phyloP scores from a whole-genome alignment of 2,329 filamentous ascomycete genomes.

The Fusarium sp. region DNA sequence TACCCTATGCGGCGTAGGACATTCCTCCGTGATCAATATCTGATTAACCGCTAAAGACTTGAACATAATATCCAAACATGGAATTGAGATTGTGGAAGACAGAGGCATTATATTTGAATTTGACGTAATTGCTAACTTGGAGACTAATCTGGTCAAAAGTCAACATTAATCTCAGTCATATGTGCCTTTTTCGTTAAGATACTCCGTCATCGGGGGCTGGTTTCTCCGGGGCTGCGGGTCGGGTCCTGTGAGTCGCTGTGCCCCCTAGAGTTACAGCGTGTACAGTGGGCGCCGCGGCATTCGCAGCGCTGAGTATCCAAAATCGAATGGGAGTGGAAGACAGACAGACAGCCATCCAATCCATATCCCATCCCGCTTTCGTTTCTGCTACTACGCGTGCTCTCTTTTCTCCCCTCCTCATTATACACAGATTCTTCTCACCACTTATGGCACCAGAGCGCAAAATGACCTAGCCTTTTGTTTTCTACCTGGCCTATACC shows the following conservation, averaged over 20 bases:
- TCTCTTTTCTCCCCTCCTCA: conserved; percentile 38
- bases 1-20: conserved; percentile 12
- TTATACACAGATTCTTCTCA: conserved; percentile 28
- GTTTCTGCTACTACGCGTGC: conserved; percentile 36
- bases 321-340: conserved; percentile 34
- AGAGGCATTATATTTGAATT: background rate
- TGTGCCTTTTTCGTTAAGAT: conserved; percentile 38
- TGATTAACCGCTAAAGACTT: background rate
- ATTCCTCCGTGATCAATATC: background rate
- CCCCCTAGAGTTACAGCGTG: conserved; percentile 1
- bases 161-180: background rate
- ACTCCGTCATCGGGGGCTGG: conserved; percentile 36
- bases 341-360: conserved; percentile 11
- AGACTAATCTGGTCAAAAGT: background rate
- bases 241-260: conserved; percentile 26
- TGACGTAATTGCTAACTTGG: background rate
- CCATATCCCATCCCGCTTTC: conserved; percentile 34
- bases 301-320: conserved; percentile 40
- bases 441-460: conserved; percentile 24
- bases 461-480: conserved; percentile 41
- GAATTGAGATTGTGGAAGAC: background rate
- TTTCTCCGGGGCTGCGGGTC: conserved; percentile 37
- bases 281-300: conserved; percentile 28
- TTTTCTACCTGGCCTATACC: conserved; percentile 31
- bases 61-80: background rate